Evolutionary conservation across 139 green algal genomes (phyloP).

Genomic region (Micractinium sp.): DNA sequence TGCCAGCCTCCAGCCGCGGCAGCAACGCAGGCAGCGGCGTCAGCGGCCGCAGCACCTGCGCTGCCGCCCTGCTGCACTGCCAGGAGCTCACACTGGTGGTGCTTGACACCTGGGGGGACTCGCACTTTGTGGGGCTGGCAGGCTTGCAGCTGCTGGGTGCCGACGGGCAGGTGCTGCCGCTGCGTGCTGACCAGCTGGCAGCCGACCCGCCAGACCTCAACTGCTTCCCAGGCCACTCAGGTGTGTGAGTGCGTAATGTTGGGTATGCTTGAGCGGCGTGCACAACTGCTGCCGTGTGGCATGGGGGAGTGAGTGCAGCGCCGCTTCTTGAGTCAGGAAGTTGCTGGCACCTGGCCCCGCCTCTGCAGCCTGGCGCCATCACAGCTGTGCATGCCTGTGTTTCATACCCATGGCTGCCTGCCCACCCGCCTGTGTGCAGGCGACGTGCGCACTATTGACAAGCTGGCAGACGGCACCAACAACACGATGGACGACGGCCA

Average conservation of each 20-base stretch:
- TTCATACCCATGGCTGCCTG: not conserved
- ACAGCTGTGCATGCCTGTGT: not conserved
- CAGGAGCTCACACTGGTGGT: conserved; percentile 39
- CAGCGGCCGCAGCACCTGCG: not conserved
- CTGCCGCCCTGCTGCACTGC: conserved; percentile 17
- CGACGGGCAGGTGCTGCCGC: conserved; percentile 21
- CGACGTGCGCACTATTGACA: conserved; percentile 50
- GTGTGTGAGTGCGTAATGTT: not conserved
- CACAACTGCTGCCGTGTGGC: not conserved
- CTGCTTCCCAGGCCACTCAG: conserved; percentile 42
- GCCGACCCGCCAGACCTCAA: conserved; percentile 52
- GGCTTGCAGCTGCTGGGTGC: conserved; percentile 45
- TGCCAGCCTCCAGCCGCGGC: not conserved
- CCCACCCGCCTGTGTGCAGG: not conserved
- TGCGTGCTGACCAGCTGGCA: not conserved
- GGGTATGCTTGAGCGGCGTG: not conserved
- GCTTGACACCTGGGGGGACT: conserved; percentile 53
- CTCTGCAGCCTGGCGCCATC: not conserved
- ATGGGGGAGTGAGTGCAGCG: not conserved
- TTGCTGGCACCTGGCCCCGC: not conserved
- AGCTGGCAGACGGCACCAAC: conserved; percentile 43
- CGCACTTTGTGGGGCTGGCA: conserved; percentile 52
- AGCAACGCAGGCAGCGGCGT: not conserved
- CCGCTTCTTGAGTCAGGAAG: not conserved
- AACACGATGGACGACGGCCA: conserved; percentile 43